Conservation (phyloP, 306 rosid species). For the Arachis stenosperma region DNA sequence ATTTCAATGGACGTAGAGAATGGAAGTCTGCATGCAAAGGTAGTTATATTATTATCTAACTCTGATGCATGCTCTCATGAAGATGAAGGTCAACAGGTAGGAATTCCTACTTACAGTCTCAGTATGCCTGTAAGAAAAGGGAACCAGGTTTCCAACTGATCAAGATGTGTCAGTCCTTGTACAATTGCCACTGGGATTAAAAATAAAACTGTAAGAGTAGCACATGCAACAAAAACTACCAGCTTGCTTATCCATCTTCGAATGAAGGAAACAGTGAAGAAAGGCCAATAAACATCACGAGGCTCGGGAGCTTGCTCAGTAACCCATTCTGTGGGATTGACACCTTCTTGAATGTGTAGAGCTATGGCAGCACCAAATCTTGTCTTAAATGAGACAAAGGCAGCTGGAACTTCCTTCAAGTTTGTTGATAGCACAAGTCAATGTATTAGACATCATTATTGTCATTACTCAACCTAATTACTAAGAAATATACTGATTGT, state of each 20-base stretch:
- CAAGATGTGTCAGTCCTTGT: conserved; percentile 80
- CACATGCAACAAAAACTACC: conserved; percentile 56
- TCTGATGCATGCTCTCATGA: conserved; percentile 3
- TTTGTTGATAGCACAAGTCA: conserved; percentile 26
- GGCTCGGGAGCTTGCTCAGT: conserved; percentile 90
- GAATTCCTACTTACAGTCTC: conserved; percentile 58
- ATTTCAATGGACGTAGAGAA: conserved; percentile 6
- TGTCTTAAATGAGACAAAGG: conserved; percentile 89
- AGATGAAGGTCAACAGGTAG: conserved; percentile 26
- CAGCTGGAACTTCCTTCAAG: conserved; percentile 74
- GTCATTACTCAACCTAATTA: conserved; percentile 34
- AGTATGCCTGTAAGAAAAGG: conserved; percentile 71
- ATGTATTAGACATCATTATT: conserved; percentile 31
- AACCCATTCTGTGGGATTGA: conserved; percentile 79
- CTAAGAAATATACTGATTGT: conserved; percentile 20
- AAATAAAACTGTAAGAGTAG: conserved; percentile 62
- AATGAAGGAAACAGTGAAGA: conserved; percentile 67
- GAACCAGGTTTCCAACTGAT: conserved; percentile 63
- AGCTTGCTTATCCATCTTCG: conserved; percentile 72
- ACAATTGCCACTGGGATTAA: conserved; percentile 78
- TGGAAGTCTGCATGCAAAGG: conserved; percentile 2
- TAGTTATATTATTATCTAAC: conserved; percentile 6
- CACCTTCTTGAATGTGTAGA: conserved; percentile 70
- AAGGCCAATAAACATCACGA: conserved; percentile 80
- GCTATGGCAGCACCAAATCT: conserved; percentile 78